Base-by-base conservation (phyloP, 1,284 basidiomycete genomes). In the Leccinum cinnamomeum region DNA sequence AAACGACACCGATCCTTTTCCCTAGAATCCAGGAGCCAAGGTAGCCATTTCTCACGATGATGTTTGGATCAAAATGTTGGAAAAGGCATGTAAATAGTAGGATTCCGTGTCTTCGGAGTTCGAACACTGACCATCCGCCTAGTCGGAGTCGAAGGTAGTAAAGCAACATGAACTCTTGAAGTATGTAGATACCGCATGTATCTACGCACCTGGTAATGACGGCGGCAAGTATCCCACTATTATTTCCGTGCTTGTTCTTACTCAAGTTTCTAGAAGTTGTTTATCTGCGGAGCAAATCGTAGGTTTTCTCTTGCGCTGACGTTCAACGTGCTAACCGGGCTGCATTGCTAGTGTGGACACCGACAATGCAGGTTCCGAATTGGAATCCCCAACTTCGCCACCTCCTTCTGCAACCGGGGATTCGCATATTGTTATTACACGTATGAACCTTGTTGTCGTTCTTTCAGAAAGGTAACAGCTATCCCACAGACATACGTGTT, bases 401-500 rank as follows among this genome's bases (percentile, higher is more conserved):
- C 39, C 39, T 41, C 16, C 39, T 10, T n/a, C 41, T 44, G n/a
- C 41, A 4, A n/a, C 41, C 0, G n/a, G 8, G 41, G 14, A 16
- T 4, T 37, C 39, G 3, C 23, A 53, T 14, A 8, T 54, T 1
- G 30, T 64, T 0, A 39, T 66, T 16, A 61, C 59, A 10, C 18
- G 65, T 58, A 53, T 4, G 65, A 54, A 10, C 16, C 16, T 41
- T 6, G 12, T 37, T 10, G 2, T 37, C 20, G 12, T 33, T 14
- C 8, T 58, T 39, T 18, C 1, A 2, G 25, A 25, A 14, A 25
- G 18, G 39, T 37, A 3, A 41, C 3, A 50, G 6, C 3, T 16
- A 23, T 7, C 6, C 14, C 8, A n/a, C 51, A 69, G 68, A 57
- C 6, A 57, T 69, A 14, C 60, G 54, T 5, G 62, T 51, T 25